A percentile compares a stretch with the other conserved stretches of the same genome.
phyloP scores from a whole-genome alignment of 1,284 basidiomycete genomes.

The Trametes sp. region DNA sequence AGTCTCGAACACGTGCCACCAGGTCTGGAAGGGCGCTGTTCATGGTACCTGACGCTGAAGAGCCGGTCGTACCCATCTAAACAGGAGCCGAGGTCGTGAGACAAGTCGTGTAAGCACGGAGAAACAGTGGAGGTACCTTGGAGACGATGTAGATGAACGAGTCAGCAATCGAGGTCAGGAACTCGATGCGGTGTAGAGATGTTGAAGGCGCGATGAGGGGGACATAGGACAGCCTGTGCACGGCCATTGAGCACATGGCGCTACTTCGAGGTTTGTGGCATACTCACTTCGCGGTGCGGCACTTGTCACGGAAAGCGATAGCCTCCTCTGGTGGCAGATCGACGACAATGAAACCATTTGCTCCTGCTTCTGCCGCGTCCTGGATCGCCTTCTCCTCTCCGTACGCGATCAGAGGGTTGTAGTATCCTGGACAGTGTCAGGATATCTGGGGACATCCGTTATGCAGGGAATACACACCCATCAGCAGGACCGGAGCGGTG shows the following conservation, averaged over 20 bases:
- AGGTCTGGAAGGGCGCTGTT: slow-evolving; percentile 84
- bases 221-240: slow-evolving; percentile 88
- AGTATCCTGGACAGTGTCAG: slow-evolving; percentile 74
- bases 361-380: slow-evolving; percentile 89
- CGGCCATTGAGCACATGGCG: background rate
- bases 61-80: slow-evolving; percentile 98
- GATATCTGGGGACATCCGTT: background rate
- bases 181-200: slow-evolving; percentile 85
- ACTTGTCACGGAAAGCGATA: slow-evolving; percentile 87
- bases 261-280: slow-evolving; percentile 3
- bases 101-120: background rate
- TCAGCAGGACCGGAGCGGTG: slow-evolving; percentile 88
- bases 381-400: slow-evolving; percentile 94
- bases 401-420: slow-evolving; percentile 95
- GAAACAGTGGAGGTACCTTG: slow-evolving; percentile 59
- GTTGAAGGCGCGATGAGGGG: slow-evolving; percentile 97
- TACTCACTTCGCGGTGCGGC: slow-evolving; percentile 75
- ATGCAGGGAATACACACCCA: slow-evolving; percentile 69
- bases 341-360: slow-evolving; percentile 97
- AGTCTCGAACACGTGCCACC: slow-evolving; percentile 74
- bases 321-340: slow-evolving; percentile 99
- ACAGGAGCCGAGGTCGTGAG: background rate
- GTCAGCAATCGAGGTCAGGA: slow-evolving; percentile 93
- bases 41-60: slow-evolving; percentile 76
- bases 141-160: slow-evolving; percentile 98